Conservation (phyloP, 1,139 yeast genomes). For the Yamadazyma diddensiae region DNA sequence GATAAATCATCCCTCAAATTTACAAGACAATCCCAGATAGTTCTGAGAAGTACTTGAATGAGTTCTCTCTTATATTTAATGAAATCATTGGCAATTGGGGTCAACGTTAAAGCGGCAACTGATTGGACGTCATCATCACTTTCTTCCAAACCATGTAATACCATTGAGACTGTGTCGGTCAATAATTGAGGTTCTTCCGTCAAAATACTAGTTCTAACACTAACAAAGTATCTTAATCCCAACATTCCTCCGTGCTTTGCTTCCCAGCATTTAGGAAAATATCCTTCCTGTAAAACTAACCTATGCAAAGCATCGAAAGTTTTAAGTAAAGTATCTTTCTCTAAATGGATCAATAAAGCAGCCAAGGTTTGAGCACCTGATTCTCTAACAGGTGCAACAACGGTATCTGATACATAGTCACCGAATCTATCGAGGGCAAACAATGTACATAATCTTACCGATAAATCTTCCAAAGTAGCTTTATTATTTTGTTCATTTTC, state of each 20-base stretch:
- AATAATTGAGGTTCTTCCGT: constrained; percentile 56
- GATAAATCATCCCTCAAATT: constrained; percentile 87
- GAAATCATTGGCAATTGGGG: constrained; percentile 86
- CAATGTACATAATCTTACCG: constrained; percentile 79
- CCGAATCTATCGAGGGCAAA: constrained; percentile 95
- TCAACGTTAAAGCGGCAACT: constrained; percentile 88
- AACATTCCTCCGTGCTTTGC: constrained; percentile 98
- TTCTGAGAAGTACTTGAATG: constrained; percentile 64
- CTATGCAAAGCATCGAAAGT: constrained; percentile 67
- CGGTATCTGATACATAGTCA: constrained; percentile 96
- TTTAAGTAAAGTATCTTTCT: constrained; percentile 48
- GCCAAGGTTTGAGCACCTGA: constrained; percentile 95
- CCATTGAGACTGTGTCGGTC: constrained; percentile 78
- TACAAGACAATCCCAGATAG: constrained; percentile 85
- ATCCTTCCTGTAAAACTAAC: constrained; percentile 66
- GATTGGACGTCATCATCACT: constrained; percentile 96
- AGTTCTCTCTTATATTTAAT: constrained; percentile 61
- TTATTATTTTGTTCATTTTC: constrained; percentile 68
- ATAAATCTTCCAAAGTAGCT: constrained; percentile 79
- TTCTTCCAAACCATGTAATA: constrained; percentile 78
- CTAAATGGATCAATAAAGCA: constrained; percentile 73
- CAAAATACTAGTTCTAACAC: constrained; percentile 80
- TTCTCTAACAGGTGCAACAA: constrained; percentile 97
- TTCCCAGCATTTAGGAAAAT: constrained; percentile 66
- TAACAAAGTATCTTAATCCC: constrained; percentile 88